Evolutionary conservation across 371 early-diverging fungal species (phyloP), one percentile per base, ranked within the genome.

Genomic region (Circinella minor): DNA sequence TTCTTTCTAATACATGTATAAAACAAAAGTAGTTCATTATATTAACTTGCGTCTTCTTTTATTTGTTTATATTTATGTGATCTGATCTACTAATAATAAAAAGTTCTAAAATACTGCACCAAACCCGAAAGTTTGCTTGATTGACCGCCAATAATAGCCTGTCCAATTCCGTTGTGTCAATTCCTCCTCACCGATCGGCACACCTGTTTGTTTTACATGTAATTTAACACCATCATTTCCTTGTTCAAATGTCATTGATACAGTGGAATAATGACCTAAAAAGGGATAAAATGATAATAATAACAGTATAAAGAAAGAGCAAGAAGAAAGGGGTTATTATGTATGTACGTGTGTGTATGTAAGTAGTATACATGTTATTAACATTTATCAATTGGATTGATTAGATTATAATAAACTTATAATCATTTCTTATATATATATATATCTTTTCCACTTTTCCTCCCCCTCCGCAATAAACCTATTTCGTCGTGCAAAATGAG

Each of bases 121-220:
- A 69, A 78, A 81, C 14, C 98, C 98, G 86, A 96, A 97, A 37
- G 94, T 84, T 67, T 85, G 87, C 81, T 96, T 97, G 80, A 98
- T 98, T 61, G 94, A 86, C 81, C 92, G 90, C 94, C 95, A 97
- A 87, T 96, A 98, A 80, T 95, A 97, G 61, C 88, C 88, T 49
- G 86, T 84, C 98, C 98, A 98, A 85, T 98, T 96, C 47, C 79
- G 83, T 72, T 85, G 85, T 11, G 94, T 93, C 39, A 87, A 80
- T 11, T 95, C 96, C 80, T 92, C 91, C 77, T 97, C 94, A 47
- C 93, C 94, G 67, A 95, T 74, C 10, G 98, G 98, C 36, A 98
- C 95, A 37, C 92, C 94, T 1, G 86, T 89, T 78, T 98, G 98
- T 70, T 82, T 86, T 64, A 98, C 74, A 69, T 91, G 78, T 71